A percentile compares a stretch with the other conserved stretches of the same genome.
These are phyloP conservation scores for Polytolypa hystricis DNA, from an alignment of 2,329 filamentous ascomycete genomes.

Conservation along the genomic window DNA sequence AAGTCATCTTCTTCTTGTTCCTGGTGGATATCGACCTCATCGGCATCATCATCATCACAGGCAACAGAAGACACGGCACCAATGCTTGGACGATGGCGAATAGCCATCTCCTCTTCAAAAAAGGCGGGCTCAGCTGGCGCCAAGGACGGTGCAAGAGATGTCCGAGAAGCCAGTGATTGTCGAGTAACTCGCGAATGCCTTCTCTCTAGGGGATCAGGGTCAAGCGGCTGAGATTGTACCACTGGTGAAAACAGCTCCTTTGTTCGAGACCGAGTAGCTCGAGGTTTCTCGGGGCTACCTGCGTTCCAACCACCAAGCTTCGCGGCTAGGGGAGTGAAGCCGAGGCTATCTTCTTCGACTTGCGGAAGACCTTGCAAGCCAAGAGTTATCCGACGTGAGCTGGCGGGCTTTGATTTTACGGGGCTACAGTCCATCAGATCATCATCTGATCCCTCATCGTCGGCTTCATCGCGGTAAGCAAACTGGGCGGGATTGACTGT, in stretches of 20 bases:
- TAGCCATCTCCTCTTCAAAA: constrained; percentile 53
- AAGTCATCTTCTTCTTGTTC: constrained; percentile 9
- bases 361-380: constrained; percentile 9
- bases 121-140: constrained; percentile 40
- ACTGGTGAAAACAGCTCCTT: constrained; percentile 25
- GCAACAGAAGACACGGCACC: constrained; percentile 23
- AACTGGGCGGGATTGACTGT: constrained; percentile 7
- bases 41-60: constrained; percentile 23
- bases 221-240: not conserved
- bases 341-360: constrained; percentile 25
- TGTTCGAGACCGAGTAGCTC: constrained; percentile 18
- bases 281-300: constrained; percentile 40
- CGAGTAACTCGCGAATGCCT: constrained; percentile 5
- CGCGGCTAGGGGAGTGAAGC: constrained; percentile 54
- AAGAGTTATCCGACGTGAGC: constrained; percentile 9
- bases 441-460: constrained; percentile 19
- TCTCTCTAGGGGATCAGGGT: not conserved
- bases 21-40: constrained; percentile 17
- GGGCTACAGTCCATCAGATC: constrained; percentile 16
- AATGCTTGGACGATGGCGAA: constrained; percentile 27
- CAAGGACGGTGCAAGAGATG: constrained; percentile 17
- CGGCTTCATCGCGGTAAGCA: constrained; percentile 13
- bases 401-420: constrained; percentile 2
- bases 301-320: constrained; percentile 54
- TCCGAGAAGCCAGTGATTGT: constrained; percentile 12